Evolutionary conservation across 768 basidiomycete genomes (phyloP).

Genomic region (Boletus huronensis): DNA sequence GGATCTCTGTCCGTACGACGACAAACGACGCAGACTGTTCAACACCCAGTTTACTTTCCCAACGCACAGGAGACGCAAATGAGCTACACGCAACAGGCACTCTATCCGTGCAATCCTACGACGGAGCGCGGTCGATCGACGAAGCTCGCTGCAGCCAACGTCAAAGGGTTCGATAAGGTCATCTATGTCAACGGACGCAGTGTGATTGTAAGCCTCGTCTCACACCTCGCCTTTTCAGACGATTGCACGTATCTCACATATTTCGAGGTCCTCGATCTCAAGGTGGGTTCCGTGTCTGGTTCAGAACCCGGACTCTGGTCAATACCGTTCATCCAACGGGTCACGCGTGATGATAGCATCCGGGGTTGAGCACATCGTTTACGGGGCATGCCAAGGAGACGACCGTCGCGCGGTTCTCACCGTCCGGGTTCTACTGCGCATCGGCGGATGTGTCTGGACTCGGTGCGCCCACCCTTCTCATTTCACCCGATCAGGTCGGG

Average conservation of each 20-base stretch:
- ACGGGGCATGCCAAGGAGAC: conserved; percentile 79
- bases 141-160: conserved; percentile 66
- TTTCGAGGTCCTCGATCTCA: conserved; percentile 74
- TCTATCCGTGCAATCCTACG: conserved; percentile 67
- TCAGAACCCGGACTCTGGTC: background rate
- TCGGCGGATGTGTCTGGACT: conserved; percentile 82
- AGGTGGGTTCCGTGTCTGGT: conserved; percentile 43
- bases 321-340: background rate
- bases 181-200: conserved; percentile 82
- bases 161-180: conserved; percentile 56
- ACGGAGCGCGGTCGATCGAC: conserved; percentile 67
- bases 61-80: conserved; percentile 27
- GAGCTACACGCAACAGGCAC: conserved; percentile 47
- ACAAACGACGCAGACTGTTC: background rate
- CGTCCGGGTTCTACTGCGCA: conserved; percentile 93
- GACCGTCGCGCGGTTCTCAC: conserved; percentile 88
- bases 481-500: background rate
- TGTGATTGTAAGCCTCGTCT: conserved; percentile 66
- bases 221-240: background rate
- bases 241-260: background rate
- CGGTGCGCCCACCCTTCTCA: conserved; percentile 43
- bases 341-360: conserved; percentile 46
- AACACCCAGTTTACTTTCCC: background rate
- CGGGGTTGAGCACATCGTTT: conserved; percentile 60
- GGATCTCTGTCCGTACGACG: background rate